These are phyloP conservation scores for Diaporthe vaccinii DNA, from an alignment of 2,329 filamentous ascomycete genomes.

Conservation along the genomic window DNA sequence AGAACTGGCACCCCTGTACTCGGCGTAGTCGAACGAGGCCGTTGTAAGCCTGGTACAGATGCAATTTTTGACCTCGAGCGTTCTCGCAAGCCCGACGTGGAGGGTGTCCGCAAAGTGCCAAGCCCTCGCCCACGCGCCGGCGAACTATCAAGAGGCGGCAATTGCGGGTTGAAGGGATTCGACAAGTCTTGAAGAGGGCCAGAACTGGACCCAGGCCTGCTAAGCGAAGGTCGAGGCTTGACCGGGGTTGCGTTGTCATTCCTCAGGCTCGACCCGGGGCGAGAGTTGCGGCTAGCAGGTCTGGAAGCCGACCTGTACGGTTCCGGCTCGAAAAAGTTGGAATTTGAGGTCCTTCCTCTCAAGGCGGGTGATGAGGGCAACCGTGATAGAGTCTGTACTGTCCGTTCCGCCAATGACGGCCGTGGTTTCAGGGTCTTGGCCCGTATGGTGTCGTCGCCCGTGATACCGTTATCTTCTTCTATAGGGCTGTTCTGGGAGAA, in stretches of 20 bases:
- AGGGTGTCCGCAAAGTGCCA: constrained; percentile 53
- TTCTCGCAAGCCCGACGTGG: constrained; percentile 46
- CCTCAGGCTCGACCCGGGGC: constrained; percentile 72
- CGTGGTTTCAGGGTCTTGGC: constrained; percentile 47
- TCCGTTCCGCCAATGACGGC: constrained; percentile 83
- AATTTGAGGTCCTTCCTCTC: constrained; percentile 75
- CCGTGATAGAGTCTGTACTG: constrained; percentile 84
- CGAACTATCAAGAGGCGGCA: constrained; percentile 60
- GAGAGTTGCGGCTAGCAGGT: constrained; percentile 59
- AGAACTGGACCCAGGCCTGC: constrained; percentile 68
- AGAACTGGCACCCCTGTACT: constrained; percentile 55
- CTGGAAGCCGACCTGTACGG: constrained; percentile 68
- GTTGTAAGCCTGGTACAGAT: constrained; percentile 50
- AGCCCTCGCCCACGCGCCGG: constrained; percentile 53
- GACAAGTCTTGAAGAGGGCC: constrained; percentile 62
- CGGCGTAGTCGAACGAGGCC: constrained; percentile 51
- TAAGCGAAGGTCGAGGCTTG: constrained; percentile 61
- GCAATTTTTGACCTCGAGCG: constrained; percentile 49
- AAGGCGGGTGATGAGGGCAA: constrained; percentile 83
- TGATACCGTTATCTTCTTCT: constrained; percentile 23
- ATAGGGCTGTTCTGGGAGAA: constrained; percentile 31
- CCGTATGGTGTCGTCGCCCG: constrained; percentile 5
- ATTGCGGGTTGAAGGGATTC: constrained; percentile 58
- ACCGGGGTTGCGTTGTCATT: constrained; percentile 70
- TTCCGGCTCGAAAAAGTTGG: constrained; percentile 81